Evolutionary conservation across 495 filamentous ascomycete genomes (phyloP).

Genomic region (Penicillium soppii): DNA sequence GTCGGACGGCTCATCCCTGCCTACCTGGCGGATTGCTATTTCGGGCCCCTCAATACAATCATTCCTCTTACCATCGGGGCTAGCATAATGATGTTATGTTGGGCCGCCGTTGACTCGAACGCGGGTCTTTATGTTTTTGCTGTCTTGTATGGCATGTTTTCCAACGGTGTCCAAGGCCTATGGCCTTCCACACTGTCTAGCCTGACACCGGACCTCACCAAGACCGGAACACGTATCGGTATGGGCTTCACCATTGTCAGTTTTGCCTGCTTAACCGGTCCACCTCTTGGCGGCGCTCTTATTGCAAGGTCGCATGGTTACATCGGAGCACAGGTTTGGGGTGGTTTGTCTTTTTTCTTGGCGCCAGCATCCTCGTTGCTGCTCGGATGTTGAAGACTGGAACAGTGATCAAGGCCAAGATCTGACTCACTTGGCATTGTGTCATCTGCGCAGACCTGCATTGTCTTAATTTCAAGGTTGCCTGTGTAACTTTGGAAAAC

Average conservation of each 20-base stretch:
- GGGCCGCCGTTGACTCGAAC: constrained; percentile 33
- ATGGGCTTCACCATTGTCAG: constrained; percentile 69
- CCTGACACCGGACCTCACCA: constrained; percentile 57
- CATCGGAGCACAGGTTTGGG: constrained; percentile 54
- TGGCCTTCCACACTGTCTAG: constrained; percentile 55
- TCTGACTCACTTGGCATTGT: too few species aligned
- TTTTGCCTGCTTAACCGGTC: constrained; percentile 64
- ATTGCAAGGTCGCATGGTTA: constrained; percentile 46
- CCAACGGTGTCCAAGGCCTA: constrained; percentile 61
- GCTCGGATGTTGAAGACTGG: too few species aligned
- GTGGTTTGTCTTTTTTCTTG: too few species aligned
- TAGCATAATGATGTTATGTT: constrained; percentile 31
- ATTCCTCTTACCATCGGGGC: constrained; percentile 40
- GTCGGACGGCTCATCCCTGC: constrained; percentile 57
- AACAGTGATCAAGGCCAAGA: too few species aligned
- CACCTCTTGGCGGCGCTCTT: constrained; percentile 63
- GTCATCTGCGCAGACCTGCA: too few species aligned
- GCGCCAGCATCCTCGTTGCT: too few species aligned
- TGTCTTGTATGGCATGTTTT: constrained; percentile 55
- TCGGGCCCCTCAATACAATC: constrained; percentile 55
- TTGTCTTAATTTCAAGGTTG: too few species aligned
- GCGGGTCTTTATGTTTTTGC: constrained; percentile 56
- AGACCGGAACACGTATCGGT: constrained; percentile 65
- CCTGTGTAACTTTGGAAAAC: too few species aligned
- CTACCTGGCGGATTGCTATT: constrained; percentile 52